phyloP scores from a whole-genome alignment of 345 rosid species.

The Eucalyptus shirleyi region DNA sequence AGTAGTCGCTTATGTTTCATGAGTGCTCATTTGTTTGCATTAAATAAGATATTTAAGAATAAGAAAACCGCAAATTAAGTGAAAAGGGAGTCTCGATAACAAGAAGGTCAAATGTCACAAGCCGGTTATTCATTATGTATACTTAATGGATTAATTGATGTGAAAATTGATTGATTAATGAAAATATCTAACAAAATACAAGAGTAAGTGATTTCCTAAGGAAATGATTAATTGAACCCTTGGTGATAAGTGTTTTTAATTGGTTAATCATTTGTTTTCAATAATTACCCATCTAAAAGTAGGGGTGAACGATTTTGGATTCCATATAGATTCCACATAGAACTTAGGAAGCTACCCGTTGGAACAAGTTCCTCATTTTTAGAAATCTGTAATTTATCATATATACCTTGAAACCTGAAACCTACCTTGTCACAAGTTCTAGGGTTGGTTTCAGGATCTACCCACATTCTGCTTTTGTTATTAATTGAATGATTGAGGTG shows the following conservation, averaged over 20 bases:
- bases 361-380: too few species aligned
- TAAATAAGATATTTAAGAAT: not conserved
- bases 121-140: not conserved
- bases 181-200: too few species aligned
- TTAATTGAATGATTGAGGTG: too few species aligned
- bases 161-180: not conserved
- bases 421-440: accelerated
- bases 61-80: not conserved
- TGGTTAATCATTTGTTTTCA: not conserved
- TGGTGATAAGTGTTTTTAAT: not conserved
- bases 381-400: too few species aligned
- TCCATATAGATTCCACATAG: too few species aligned
- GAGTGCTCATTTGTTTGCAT: not conserved
- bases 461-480: accelerated
- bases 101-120: not conserved
- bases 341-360: too few species aligned
- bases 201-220: not conserved
- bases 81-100: not conserved
- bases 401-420: accelerated
- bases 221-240: not conserved
- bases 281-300: not conserved
- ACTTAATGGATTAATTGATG: not conserved
- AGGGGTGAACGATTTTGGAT: accelerated
- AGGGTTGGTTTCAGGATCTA: accelerated
- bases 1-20: not conserved